Base-by-base conservation (phyloP, 768 basidiomycete genomes). In the Macrolepiota dolichaula region DNA sequence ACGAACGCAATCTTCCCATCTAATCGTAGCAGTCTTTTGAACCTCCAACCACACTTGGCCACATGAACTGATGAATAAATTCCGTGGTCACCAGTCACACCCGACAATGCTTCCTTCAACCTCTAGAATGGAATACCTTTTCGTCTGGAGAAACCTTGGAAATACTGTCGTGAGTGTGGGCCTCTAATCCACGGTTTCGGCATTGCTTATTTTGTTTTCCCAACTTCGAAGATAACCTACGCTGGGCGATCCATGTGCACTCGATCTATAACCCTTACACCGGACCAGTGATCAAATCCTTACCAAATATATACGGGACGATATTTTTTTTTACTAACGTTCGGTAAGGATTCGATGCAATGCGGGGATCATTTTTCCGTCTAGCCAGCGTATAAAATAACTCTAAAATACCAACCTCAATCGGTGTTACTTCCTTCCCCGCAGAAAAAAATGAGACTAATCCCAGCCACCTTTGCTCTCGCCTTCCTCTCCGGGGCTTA, bases 361-460 rank as follows among this genome's bases (percentile, higher is more conserved):
- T 7, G 29, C 7, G 7, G 3, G 29, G 3, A 32, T 32, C 7
- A 32, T 32, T 32, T 32, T 3, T 32, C 7, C 29, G 7, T n/a
- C 27, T 53, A 19, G 17, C 17, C n/a, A 24, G 22, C 46, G 4
- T 53, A 60, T 60, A 60, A 59, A 53, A 29, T 9, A 24, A 4
- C 27, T 6, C 38, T 19, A 19, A n/a, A 17, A n/a, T n/a, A 35
- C 13, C 13, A 10, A 27, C 24, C 2, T 3, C 22, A 11, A 24
- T 15, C 53, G 37, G 51, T 13, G 38, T 57, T 22, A 9, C 35
- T 22, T 57, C 35, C 37, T 55, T 5, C n/a, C n/a, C n/a, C n/a
- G n/a, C n/a, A n/a, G n/a, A n/a, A 61, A 49, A 56, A 37, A n/a
- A 70, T 66, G 67, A 68, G 69, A 61, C 60, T 69, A 49, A 59